phyloP scores from a whole-genome alignment of 1,139 yeast species.

The Hansenula lynferdii region DNA sequence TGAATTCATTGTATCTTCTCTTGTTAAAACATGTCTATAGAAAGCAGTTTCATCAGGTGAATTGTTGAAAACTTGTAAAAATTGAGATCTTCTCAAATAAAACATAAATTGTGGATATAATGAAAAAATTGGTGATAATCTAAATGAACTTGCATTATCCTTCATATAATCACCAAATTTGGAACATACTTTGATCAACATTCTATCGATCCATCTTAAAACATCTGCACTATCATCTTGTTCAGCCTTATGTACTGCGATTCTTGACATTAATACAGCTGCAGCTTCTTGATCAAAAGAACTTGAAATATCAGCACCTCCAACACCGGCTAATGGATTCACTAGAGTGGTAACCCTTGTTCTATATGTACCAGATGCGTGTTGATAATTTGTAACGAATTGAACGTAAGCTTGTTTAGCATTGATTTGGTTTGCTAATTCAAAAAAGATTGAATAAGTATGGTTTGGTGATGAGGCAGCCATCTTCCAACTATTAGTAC shows the following conservation, averaged over 20 bases:
- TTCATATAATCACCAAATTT: constrained; percentile 85
- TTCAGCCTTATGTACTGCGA: constrained; percentile 87
- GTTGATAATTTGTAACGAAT: constrained; percentile 75
- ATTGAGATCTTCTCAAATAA: constrained; percentile 94
- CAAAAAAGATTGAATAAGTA: constrained; percentile 84
- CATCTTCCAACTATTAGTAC: constrained; percentile 83
- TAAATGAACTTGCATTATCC: constrained; percentile 71
- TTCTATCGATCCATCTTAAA: constrained; percentile 81
- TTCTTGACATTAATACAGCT: constrained; percentile 91
- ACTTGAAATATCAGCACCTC: constrained; percentile 45
- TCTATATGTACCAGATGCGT: constrained; percentile 76
- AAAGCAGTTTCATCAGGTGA: constrained; percentile 99
- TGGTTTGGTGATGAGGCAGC: constrained; percentile 82
- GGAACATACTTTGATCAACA: constrained; percentile 77
- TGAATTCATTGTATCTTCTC: constrained; percentile 92
- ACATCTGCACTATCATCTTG: constrained; percentile 72
- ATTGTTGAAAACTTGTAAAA: constrained; percentile 92
- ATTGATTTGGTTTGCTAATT: constrained; percentile 55
- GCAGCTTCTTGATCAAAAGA: constrained; percentile 99
- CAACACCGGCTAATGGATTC: constrained; percentile 38
- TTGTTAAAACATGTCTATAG: constrained; percentile 86
- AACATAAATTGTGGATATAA: constrained; percentile 94
- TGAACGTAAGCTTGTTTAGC: constrained; percentile 42
- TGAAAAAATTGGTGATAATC: constrained; percentile 73
- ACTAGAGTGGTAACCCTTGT: constrained; percentile 88